Base-by-base conservation (phyloP, 1,284 basidiomycete species). In the Cryptococcus sp. region DNA sequence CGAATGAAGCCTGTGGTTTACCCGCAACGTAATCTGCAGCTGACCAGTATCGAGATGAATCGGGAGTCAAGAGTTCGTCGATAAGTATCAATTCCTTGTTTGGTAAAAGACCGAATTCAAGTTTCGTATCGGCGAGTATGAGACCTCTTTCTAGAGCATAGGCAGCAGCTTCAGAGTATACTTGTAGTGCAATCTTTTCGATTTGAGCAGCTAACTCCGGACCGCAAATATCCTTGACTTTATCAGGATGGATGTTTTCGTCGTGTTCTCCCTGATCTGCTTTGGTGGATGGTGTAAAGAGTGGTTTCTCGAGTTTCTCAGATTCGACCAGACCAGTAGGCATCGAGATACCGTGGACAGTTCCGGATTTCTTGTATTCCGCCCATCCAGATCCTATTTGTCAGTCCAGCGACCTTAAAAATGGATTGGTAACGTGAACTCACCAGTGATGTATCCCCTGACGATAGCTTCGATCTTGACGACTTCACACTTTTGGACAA, bases 251-350 rank as follows among this genome's bases (percentile, higher is more conserved):
- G 59, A 99, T 97, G 73, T 99, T 99, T 73, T 98, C 93, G 73
- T 98, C 94, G 69, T 98, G 93, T 37, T 82, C 81, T 5, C 96
- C 96, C 66, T 89, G 85, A 54, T 93, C 92, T 0, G 94, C 96
- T 73, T 99, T 98, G 10, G 94, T 98, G 1, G 90, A 94, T 0
- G 96, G 96, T 0, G 96, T 98, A 70, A 98, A 96, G 43, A 98
- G 76, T 0, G 94, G 89, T 62, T 86, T 78, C 7, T 85, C 82
- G 24, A 97, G 78, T 66, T 87, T 85, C 60, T 88, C 80, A 7
- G 87, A 89, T 78, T 99, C 94, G n/a, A 86, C 78, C 23, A 98
- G 78, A 7, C 86, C 89, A 2, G 80, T 73, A 0, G 87, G 85
- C 49, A 97, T 78, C 16, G 78, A 69, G 44, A 96, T 90, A 3